Base-by-base conservation (phyloP, 106 monocot genomes). In the Triglochin maritima region DNA sequence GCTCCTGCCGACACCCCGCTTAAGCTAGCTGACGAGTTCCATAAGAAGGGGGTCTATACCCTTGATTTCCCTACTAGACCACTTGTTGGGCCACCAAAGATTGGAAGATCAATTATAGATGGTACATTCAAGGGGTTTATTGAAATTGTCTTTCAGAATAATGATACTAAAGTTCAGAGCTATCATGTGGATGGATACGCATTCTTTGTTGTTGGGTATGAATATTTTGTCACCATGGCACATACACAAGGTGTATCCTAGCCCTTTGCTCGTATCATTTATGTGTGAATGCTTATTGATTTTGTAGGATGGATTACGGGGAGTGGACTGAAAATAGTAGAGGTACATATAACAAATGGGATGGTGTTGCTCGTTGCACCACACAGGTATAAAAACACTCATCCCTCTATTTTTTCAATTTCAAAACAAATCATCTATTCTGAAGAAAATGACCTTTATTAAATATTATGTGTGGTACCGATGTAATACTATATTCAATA, bases 121-220 rank as follows among this genome's bases (percentile, higher is more conserved):
- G 87, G 78, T 46, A 72, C 86, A 48, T 91, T 80, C 58, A 90
- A 68, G 59, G 89, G 86, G 12, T 90, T 90, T 64, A 75, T 91
- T 69, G 90, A 91, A 67, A 91, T 91, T 46, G 63, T 91, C 42
- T 84, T 91, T 47, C 80, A 87, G 84, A 91, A 91, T 69, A 90
- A 90, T 72, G 87, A 86, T 55, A 86, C 90, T 6, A 73, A 13
- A 63, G 79, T 84, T 46, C 84, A 84, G 71, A 81, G 68, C 67
- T 90, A 84, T 60, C 90, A 89, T 67, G 57, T 89, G 72, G 89
- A 89, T 76, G 90, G 90, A 72, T 91, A 91, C 78, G 76, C 87
- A 44, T 87, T 91, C 66, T 91, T 87, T 62, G 87, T 87, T 67
- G 90, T 81, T 68, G 90, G 90, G 90, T 91, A 91, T 55, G 69